Base-by-base conservation (phyloP, 345 rosid genomes). In the Lepidium africanum region DNA sequence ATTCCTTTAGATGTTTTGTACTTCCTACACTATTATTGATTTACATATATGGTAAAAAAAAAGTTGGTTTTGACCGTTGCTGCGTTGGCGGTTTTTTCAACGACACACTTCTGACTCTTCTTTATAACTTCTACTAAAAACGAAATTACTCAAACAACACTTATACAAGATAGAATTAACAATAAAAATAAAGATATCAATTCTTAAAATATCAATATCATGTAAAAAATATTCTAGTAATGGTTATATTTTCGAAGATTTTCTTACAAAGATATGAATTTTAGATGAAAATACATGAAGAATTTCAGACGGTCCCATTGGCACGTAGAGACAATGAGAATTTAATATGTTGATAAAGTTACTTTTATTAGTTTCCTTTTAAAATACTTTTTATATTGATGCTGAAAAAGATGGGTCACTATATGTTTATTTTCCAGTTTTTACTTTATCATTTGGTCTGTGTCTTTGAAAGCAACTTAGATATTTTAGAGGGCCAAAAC, bases 401-500 rank as follows among this genome's bases (percentile, higher is more conserved):
- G 39, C 67, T 51, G 74, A 63, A 51, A 47, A 21, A 46, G 75
- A 62, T 50, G 61, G 51, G 54, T 63, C 56, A 48, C 65, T 48
- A 63, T 37, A 59, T 53, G 37, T 73, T 41, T 51, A 40, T 17
- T 41, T 49, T 21, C 32, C 56, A 11, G n/a, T 60, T 40, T 60
- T 67, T 70, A 76, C 37, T 54, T 52, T 32, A 69, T 49, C 37
- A 37, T 60, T 78, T 68, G 58, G 48, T 77, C 71, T 67, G 74
- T 74, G 61, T 35, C 13, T 16, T 33, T 7, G 75, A 77, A 74
- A 75, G 69, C 75, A 42, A 69, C 49, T 19, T 45, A 76, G 88
- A 84, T 84, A 84, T 83, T 84, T 84, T 59, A 73, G 64, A 67
- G 5, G 10, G 67, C 12, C 57, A 25, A 36, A 36, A 25, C 40